Base-by-base conservation (phyloP, 2,329 filamentous ascomycete genomes). In the Arthrinium phaeospermum region DNA sequence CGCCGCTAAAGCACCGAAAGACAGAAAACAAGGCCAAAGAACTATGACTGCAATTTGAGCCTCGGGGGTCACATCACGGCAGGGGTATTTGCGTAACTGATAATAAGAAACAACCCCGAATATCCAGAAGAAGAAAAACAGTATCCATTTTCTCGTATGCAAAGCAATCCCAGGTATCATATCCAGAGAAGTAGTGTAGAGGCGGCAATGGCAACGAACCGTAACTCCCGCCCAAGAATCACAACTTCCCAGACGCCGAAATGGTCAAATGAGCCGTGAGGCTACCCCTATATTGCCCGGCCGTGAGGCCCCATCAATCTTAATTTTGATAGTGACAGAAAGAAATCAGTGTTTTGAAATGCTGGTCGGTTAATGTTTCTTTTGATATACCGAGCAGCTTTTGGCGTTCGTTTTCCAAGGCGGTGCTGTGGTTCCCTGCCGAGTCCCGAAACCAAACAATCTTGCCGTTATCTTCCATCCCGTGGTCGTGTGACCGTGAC, bases 241-340 rank as follows among this genome's bases (percentile, higher is more conserved):
- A 68, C 68, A 51, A 34, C 47, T 49, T 49, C 45, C 67, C 68
- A 76, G 72, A 64, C 57, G 57, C 57, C 57, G 19, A 64, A 64
- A 64, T 64, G 34, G 57, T 64, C 57, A 64, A 64, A 73, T 76
- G 74, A 78, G 78, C 78, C 78, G 78, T 76, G 78, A 79, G 78
- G 78, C 78, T 75, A 74, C 75, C 74, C 76, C 72, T 74, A 41
- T 79, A 76, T 79, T 77, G 72, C 75, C 73, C 75, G 77, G 78
- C 78, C 78, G 78, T 74, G 78, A 80, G 78, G 78, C 78, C 67
- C 74, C 72, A 73, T 78, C 77, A 75, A 77, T 79, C 77, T 79
- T 79, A 72, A 47, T 68, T 68, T 68, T 45, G 67, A 47, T 46
- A 72, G 72, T 74, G 76, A 64, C 72, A 74, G 76, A 61, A 71